Conservation (phyloP, 2,329 filamentous ascomycete species). For the Cladosporium colombiae region DNA sequence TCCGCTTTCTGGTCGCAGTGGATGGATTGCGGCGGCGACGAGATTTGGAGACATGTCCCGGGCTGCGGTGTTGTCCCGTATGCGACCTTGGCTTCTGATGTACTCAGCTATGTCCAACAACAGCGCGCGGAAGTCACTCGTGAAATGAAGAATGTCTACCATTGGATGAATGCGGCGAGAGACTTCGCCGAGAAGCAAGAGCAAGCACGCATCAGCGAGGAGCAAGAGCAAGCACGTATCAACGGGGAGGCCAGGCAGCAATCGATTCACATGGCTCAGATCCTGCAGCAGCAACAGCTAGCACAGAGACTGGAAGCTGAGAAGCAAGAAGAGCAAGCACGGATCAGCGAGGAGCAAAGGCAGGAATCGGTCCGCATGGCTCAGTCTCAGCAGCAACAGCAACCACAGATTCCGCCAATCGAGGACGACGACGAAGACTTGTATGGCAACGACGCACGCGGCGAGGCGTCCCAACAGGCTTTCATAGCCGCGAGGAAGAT, state of each 20-base stretch:
- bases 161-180: neutral
- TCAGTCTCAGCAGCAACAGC: neutral
- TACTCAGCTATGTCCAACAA: neutral
- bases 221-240: neutral
- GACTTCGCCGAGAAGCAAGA: neutral
- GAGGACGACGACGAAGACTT: neutral
- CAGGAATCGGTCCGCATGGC: neutral
- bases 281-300: neutral
- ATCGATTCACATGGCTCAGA: neutral
- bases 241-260: neutral
- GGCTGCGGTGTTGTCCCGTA: neutral
- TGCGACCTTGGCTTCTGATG: neutral
- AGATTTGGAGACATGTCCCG: neutral
- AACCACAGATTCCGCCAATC: neutral
- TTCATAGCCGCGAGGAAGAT: too few relatives aligned
- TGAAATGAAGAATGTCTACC: neutral
- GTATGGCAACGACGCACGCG: neutral
- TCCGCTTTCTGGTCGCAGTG: neutral
- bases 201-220: neutral
- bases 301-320: too few relatives aligned
- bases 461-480: neutral
- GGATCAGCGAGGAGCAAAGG: neutral
- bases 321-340: neutral
- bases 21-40: neutral
- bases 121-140: neutral